Evolutionary conservation across 2,329 filamentous ascomycete species (phyloP), one percentile per base, ranked within the genome.

Genomic region (Dryadomyces sulphureus): DNA sequence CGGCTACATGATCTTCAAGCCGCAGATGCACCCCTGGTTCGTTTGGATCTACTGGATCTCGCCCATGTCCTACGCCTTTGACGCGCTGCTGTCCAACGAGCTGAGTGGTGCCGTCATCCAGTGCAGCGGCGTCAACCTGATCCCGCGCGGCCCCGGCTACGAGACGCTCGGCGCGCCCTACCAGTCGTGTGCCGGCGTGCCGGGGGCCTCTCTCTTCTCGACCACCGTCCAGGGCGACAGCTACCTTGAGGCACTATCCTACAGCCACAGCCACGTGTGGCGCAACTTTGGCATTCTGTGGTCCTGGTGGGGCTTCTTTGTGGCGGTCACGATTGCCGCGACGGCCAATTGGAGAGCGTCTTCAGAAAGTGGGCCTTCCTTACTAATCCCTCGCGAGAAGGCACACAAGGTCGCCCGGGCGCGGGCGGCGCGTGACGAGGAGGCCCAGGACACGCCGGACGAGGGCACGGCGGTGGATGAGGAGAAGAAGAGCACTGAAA

Each of bases 241-340:
- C 62, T 52, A 51, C 38, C 22, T 49, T 7, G 19, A 1, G 2
- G 32, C 42, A 3, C 80, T 75, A 51, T 59, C 63, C 2, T 85
- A 83, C 56, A 65, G 61, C 9, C 62, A 71, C 3, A 61, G 63
- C 0, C 72, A 85, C 52, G 62, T 79, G 4, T 85, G 81, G 81
- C 76, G 84, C 5, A 89, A 90, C 59, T 86, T 84, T 56, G 84
- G 81, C 30, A 78, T 88, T 2, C 62, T 92, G 1, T 77, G 89
- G 54, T 84, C 81, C 0, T 93, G 85, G 54, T 75, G 77, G 2
- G 67, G 84, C 1, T 69, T 87, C 5, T 93, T 92, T 56, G 74
- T 93, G 12, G 53, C 79, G 11, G 62, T 92, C 20, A 92, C 85
- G 73, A 1, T 49, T 17, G 41, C 34, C 20, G 45, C 20, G 14